Base-by-base conservation (phyloP, 148 eudicot genomes). In the Vaccinium myrtillus region DNA sequence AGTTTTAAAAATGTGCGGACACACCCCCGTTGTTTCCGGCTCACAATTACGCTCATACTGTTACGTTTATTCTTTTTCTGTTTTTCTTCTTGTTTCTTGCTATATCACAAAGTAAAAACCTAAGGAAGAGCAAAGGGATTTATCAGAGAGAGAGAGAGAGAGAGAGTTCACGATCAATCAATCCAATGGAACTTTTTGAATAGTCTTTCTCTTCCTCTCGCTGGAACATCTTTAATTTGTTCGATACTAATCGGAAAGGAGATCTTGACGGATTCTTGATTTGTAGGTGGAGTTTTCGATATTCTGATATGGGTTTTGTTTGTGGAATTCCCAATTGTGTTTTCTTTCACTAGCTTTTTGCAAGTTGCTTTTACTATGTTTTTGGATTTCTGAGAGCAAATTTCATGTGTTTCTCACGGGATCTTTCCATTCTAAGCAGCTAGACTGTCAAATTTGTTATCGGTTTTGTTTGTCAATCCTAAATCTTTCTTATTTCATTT, bases 1-100 rank as follows among this genome's bases (percentile, higher is more conserved):
- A 58, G 56, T 81, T 92, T 91, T 84, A 84, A 90, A 90, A 87
- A 78, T 69, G 65, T 87, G 81, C 86, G 83, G 90, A 91, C 92
- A 91, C 74, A 74, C 81, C 59, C 79, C 90, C 87, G 79, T 82
- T 85, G 30, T 27, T 27, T 27, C 30, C 30, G 30, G 0, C 30
- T 27, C 30, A 27, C 0, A 27, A 27, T 27, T 27, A 0, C 30
- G 30, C 30, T 27, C 30, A 27, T 27, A 27, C 30, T 27, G 30
- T 27, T 27, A 27, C 30, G 0, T 27, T 27, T 27, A 27, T 27
- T 27, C 30, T 27, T 27, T 27, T 27, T 27, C 30, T 27, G 85
- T 5, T 36, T 63, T 83, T 59, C 73, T 78, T 58, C 18, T 23
- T 75, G 21, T 81, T 55, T 80, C 49, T 84, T 82, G 67, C 32